Conservation (phyloP, 768 basidiomycete species). For the Leccinum ochraceum region DNA sequence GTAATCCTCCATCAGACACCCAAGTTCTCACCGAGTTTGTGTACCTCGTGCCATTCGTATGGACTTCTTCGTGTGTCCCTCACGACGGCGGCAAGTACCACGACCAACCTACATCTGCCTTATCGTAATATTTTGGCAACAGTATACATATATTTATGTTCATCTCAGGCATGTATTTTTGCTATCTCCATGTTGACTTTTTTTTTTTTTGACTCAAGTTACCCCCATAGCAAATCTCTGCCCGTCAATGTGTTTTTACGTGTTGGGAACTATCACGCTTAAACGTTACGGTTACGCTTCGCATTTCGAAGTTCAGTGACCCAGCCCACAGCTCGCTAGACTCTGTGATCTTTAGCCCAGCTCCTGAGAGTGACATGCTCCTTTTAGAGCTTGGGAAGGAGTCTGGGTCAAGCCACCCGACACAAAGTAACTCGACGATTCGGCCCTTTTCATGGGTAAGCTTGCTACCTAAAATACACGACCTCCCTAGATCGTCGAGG, state of each 20-base stretch:
- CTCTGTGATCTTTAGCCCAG: background rate
- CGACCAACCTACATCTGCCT: background rate
- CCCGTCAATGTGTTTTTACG: background rate
- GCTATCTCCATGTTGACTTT: slow-evolving; percentile 12
- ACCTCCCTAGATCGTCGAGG: background rate
- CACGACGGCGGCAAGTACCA: background rate
- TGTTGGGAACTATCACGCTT: background rate
- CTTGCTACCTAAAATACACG: slow-evolving; percentile 4
- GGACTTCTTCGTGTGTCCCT: background rate
- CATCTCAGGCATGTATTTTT: slow-evolving; percentile 20
- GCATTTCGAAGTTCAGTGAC: background rate
- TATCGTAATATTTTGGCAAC: slow-evolving; percentile 3
- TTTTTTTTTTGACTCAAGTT: background rate
- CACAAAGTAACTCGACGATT: background rate
- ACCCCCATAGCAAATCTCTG: background rate
- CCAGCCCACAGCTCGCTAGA: background rate
- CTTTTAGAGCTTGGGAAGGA: slow-evolving; percentile 1
- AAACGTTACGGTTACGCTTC: background rate
- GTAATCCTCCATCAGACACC: background rate
- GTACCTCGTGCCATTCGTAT: background rate
- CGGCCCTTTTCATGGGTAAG: background rate
- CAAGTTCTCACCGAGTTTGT: background rate
- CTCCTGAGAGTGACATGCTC: background rate
- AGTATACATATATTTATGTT: background rate
- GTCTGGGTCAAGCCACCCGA: background rate